phyloP scores from a whole-genome alignment of 2,329 filamentous ascomycete genomes.

The Penicillium griseofulvum region DNA sequence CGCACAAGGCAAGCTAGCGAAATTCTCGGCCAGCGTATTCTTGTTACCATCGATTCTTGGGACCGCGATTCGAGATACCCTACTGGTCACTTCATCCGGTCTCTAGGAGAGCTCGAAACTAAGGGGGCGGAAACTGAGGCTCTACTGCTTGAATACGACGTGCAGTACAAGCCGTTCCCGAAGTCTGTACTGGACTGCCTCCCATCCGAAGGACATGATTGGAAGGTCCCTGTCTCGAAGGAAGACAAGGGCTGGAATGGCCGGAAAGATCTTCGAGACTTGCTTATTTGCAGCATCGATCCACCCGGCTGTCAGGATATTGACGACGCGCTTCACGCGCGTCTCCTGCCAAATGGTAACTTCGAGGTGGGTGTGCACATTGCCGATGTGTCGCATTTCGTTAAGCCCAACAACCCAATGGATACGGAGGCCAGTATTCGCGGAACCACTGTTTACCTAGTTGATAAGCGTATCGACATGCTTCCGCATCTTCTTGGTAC shows the following conservation, averaged over 20 bases:
- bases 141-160: constrained; percentile 88
- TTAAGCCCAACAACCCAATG: constrained; percentile 96
- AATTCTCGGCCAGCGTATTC: constrained; percentile 82
- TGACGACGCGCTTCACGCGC: constrained; percentile 91
- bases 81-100: constrained; percentile 88
- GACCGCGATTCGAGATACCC: constrained; percentile 90
- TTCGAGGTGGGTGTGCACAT: constrained; percentile 97
- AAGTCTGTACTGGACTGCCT: constrained; percentile 94
- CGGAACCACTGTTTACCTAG: constrained; percentile 93
- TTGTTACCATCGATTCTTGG: constrained; percentile 95
- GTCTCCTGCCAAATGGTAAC: constrained; percentile 82
- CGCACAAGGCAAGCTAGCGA: constrained; percentile 87
- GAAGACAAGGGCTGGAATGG: constrained; percentile 85
- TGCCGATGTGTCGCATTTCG: constrained; percentile 98
- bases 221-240: constrained; percentile 78
- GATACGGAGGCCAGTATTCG: constrained; percentile 90
- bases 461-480: constrained; percentile 99
- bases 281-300: constrained; percentile 96
- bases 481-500: constrained; percentile 93
- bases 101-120: constrained; percentile 87
- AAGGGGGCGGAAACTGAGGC: constrained; percentile 98
- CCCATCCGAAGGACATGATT: constrained; percentile 85
- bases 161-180: constrained; percentile 95
- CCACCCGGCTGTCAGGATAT: constrained; percentile 96
- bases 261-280: constrained; percentile 75